Conservation (phyloP, 805 yeast species). For the Myxozyma lipomycoides region DNA sequence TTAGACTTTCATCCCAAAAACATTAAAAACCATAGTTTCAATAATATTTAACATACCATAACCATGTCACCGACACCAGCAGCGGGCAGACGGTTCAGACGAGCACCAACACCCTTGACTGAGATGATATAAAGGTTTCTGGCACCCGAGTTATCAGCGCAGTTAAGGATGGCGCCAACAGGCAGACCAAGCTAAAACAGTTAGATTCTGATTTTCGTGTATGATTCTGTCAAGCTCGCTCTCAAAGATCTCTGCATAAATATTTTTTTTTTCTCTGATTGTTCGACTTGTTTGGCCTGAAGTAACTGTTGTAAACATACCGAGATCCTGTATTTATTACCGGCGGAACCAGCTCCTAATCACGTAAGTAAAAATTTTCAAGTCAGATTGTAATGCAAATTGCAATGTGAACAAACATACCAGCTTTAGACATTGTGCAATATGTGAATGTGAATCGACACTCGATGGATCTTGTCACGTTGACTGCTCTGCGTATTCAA, state of each 20-base stretch:
- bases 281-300: neutral
- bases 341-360: conserved; percentile 91
- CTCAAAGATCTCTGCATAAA: neutral
- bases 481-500: too few relatives aligned
- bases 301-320: conserved; percentile 51
- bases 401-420: conserved; percentile 1
- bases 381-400: too few relatives aligned
- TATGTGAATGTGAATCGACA: neutral
- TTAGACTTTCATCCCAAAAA: neutral
- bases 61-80: conserved; percentile 99
- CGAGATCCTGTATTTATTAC: conserved; percentile 99
- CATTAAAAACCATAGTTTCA: neutral
- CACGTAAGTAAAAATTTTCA: neutral
- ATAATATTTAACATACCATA: conserved; percentile 46
- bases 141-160: conserved; percentile 99
- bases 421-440: conserved; percentile 14
- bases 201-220: neutral
- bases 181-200: conserved; percentile 87
- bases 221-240: too few relatives aligned
- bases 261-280: neutral
- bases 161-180: conserved; percentile 99
- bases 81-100: conserved; percentile 99
- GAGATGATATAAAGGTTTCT: conserved; percentile 98
- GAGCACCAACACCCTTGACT: conserved; percentile 99
- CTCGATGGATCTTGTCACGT: neutral